Evolutionary conservation across 805 yeast species (phyloP).

Genomic region (Ogataea neopini): DNA sequence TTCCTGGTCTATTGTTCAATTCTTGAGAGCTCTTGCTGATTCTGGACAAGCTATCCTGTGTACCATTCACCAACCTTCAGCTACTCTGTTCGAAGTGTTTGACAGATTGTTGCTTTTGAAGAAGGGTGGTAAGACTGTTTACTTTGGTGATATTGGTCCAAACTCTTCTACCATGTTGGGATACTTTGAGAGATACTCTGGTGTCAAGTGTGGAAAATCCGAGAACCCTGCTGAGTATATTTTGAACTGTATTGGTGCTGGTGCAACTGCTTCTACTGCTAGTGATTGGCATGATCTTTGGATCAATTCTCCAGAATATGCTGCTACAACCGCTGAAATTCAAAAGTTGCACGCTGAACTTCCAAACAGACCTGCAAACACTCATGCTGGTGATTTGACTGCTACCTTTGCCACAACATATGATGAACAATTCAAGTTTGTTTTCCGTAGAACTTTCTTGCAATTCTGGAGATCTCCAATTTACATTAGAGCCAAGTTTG

Average conservation of each 20-base stretch:
- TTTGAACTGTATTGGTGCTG: slow-evolving; percentile 76
- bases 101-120: slow-evolving; percentile 47
- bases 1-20: slow-evolving; percentile 57
- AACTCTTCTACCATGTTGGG: slow-evolving; percentile 44
- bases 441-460: slow-evolving; percentile 39
- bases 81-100: slow-evolving; percentile 44
- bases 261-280: slow-evolving; percentile 64
- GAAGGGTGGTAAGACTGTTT: slow-evolving; percentile 54
- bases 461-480: slow-evolving; percentile 54
- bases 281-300: slow-evolving; percentile 69
- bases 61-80: slow-evolving; percentile 56
- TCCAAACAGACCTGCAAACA: slow-evolving; percentile 29
- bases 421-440: slow-evolving; percentile 37
- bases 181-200: slow-evolving; percentile 55
- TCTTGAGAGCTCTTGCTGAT: slow-evolving; percentile 49
- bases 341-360: slow-evolving; percentile 32
- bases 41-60: slow-evolving; percentile 57
- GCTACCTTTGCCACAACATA: slow-evolving; percentile 50
- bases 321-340: slow-evolving; percentile 33
- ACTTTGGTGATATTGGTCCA: slow-evolving; percentile 54
- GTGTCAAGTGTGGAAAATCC: slow-evolving; percentile 59
- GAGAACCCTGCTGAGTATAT: slow-evolving; percentile 80
- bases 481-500: slow-evolving; percentile 51
- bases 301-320: slow-evolving; percentile 42
- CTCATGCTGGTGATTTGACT: slow-evolving; percentile 29